Base-by-base conservation (phyloP, 2,329 filamentous ascomycete genomes). In the Phyllosticta capitalensis region DNA sequence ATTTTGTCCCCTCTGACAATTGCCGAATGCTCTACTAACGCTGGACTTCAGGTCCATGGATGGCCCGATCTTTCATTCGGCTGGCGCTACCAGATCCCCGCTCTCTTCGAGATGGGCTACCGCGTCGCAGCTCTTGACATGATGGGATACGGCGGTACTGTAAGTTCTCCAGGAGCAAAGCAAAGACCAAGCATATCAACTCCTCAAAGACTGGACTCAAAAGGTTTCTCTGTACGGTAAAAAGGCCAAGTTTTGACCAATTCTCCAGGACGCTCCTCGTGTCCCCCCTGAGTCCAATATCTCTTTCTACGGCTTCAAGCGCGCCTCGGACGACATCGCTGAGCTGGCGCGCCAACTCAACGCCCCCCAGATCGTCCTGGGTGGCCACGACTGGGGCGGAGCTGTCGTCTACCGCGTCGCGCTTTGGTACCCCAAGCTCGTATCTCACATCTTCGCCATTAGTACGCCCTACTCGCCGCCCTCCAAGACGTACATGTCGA, bases 301-400 rank as follows among this genome's bases (percentile, higher is more conserved):
- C 2, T 73, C 75, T 54, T 76, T 82, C 59, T 96, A 92, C 75
- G 83, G 83, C 22, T 78, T 84, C 70, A 94, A 90, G 76, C 83
- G 80, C 63, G 83, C 88, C 61, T 81, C 87, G 19, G 83, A 85
- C 58, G 90, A 96, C 68, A 81, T 97, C 64, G 86, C 84, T 21
- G 85, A 84, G 62, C 79, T 97, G 22, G 84, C 87, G 6, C 76
- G 75, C 61, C 80, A 86, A 45, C 71, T 86, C 4, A 75, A 76
- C 3, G 75, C 78, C 57, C 76, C 69, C 51, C 77, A 72, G 54
- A 87, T 96, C 67, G 86, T 96, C 60, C 81, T 96, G 14, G 90
- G 91, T 54, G 92, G 91, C 7, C 92, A 96, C 75, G 92, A 97
- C 74, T 96, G 92, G 83, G 92, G 92, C 71, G 91, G 89, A 66